Percentiles rank a stretch among this genome's conserved stretches.
phyloP scores from a whole-genome alignment of 108 stramenopile genomes.

The Aurantiochytrium sp. region DNA sequence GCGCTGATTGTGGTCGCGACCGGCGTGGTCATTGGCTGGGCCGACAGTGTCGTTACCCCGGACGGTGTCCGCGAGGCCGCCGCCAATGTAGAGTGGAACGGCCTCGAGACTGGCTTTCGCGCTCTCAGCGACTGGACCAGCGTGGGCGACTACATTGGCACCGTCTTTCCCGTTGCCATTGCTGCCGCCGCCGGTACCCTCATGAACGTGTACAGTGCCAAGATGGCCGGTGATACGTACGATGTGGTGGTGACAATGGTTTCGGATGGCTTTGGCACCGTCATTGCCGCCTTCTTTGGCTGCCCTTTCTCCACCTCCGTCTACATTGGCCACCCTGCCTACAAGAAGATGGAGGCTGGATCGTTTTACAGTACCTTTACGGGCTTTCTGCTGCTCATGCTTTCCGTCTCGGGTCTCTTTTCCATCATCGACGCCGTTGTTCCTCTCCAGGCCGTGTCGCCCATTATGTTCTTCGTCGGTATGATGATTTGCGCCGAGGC shows the following conservation, averaged over 20 bases:
- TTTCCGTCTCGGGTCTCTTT: conserved; percentile 34
- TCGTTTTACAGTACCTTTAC: conserved; percentile 52
- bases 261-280: conserved; percentile 58
- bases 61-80: conserved; percentile 22
- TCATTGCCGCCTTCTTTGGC: conserved; percentile 53
- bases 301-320: conserved; percentile 59
- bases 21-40: conserved; percentile 47
- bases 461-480: conserved; percentile 57
- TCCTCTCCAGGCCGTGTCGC: conserved; percentile 11
- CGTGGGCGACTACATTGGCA: conserved; percentile 44
- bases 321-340: conserved; percentile 63
- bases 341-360: conserved; percentile 54
- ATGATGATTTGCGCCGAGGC: conserved; percentile 48
- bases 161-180: conserved; percentile 50
- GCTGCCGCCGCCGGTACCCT: conserved; percentile 27
- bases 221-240: conserved; percentile 57
- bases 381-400: conserved; percentile 38
- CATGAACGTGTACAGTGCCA: conserved; percentile 44
- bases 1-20: conserved; percentile 39
- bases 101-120: neutral
- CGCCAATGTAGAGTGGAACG: conserved; percentile 23
- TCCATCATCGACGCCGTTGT: conserved; percentile 26
- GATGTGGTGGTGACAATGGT: conserved; percentile 58
- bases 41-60: conserved; percentile 25
- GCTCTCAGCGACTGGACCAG: conserved; percentile 22